phyloP scores from a whole-genome alignment of 2,329 filamentous ascomycete species.

The Phialophora expanda region DNA sequence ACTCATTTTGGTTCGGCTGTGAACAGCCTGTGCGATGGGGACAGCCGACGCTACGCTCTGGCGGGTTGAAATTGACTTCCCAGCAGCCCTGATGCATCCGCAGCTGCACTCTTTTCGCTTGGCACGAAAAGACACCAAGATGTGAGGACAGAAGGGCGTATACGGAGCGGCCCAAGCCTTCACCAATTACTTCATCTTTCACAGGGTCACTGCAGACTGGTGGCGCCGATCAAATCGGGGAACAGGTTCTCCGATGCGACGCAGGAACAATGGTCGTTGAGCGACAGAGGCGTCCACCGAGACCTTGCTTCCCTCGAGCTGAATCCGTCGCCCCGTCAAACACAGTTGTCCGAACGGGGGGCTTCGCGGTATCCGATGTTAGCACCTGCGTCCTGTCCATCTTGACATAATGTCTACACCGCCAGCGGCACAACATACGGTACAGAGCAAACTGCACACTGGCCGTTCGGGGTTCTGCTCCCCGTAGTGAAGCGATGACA shows the following conservation, averaged over 20 bases:
- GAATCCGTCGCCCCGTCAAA: background rate
- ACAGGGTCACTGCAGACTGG: background rate
- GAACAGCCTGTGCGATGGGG: background rate
- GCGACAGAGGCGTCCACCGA: background rate
- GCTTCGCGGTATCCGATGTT: background rate
- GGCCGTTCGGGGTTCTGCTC: background rate
- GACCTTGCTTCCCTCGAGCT: background rate
- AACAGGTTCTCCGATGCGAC: conserved; percentile 3
- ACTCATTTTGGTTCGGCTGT: background rate
- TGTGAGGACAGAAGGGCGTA: background rate
- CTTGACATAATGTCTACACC: background rate
- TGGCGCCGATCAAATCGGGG: conserved; percentile 1
- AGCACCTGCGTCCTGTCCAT: background rate
- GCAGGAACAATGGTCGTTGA: conserved; percentile 9
- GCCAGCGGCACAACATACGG: background rate
- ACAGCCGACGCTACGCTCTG: background rate
- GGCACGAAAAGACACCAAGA: background rate
- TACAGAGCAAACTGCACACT: background rate
- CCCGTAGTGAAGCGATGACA: background rate
- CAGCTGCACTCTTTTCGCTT: background rate
- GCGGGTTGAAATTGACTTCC: background rate
- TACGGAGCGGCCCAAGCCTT: background rate
- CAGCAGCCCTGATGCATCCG: background rate
- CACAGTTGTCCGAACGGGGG: background rate
- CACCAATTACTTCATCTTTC: background rate